A percentile compares a stretch with the other conserved stretches of the same genome.
These are phyloP conservation scores for Claviceps sp. DNA, from an alignment of 2,329 filamentous ascomycete species.

Conservation along the genomic window DNA sequence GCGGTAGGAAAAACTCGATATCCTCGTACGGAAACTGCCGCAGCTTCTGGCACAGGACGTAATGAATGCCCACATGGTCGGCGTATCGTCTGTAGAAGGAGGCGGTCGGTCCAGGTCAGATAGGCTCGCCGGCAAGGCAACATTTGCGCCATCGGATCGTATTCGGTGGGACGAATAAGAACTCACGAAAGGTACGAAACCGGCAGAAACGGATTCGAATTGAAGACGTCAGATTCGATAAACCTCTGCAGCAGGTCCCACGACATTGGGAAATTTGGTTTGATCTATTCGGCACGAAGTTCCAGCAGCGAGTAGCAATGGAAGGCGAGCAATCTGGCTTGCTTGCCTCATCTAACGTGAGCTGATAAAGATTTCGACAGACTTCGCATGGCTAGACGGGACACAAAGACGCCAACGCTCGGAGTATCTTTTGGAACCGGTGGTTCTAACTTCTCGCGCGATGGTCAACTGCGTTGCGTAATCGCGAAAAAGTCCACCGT, in stretches of 20 bases:
- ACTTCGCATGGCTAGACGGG: conserved; percentile 11
- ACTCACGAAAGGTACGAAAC: conserved; percentile 81
- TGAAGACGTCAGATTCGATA: conserved; percentile 89
- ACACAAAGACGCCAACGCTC: background rate
- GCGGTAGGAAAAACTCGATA: conserved; percentile 83
- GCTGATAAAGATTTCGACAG: conserved; percentile 6
- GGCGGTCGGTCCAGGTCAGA: background rate
- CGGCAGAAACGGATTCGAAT: conserved; percentile 76
- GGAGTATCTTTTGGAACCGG: background rate
- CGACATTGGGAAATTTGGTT: conserved; percentile 40
- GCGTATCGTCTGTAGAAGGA: conserved; percentile 55
- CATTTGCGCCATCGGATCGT: background rate
- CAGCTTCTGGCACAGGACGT: conserved; percentile 78
- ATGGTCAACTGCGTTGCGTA: background rate
- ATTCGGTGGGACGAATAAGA: background rate
- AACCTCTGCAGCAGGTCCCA: conserved; percentile 84
- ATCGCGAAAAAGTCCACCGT: too few species aligned
- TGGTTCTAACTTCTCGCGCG: background rate
- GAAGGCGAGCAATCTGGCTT: conserved; percentile 2
- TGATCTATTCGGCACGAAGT: background rate
- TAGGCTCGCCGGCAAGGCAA: background rate
- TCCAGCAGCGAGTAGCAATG: conserved; percentile 5
- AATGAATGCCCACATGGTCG: conserved; percentile 80
- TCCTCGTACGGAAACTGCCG: conserved; percentile 83
- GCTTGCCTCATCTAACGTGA: conserved; percentile 13